These are phyloP conservation scores for Hansenula sp. DNA, from an alignment of 1,139 yeast genomes.

Conservation along the genomic window DNA sequence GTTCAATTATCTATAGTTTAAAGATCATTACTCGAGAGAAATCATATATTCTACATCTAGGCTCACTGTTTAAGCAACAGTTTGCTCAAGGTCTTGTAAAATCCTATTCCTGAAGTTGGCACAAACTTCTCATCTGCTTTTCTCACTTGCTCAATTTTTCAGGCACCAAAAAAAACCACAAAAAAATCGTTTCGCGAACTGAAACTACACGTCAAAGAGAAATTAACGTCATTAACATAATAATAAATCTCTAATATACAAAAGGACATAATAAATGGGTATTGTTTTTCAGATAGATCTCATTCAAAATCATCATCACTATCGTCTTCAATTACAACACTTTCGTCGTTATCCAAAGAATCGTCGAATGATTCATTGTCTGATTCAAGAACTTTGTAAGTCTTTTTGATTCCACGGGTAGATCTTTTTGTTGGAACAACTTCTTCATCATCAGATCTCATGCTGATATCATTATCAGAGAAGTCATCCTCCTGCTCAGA, in stretches of 20 bases:
- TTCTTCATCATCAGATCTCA: constrained; percentile 1
- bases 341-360: background rate
- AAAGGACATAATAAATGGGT: background rate
- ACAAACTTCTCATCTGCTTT: too few relatives aligned
- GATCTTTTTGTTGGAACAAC: background rate
- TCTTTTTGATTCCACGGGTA: constrained; percentile 2
- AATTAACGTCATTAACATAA: background rate
- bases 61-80: too few relatives aligned
- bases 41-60: too few relatives aligned
- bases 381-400: constrained; percentile 5
- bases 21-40: too few relatives aligned
- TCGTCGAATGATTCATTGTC: constrained; percentile 3
- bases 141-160: too few relatives aligned
- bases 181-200: too few relatives aligned
- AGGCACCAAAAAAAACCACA: too few relatives aligned
- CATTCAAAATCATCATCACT: constrained; percentile 1
- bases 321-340: constrained; percentile 1
- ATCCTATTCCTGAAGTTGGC: too few relatives aligned
- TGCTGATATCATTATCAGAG: background rate
- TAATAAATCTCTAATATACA: background rate
- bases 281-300: background rate
- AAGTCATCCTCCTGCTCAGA: constrained; percentile 2
- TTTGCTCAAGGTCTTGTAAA: too few relatives aligned
- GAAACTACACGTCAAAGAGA: too few relatives aligned
- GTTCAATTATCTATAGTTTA: background rate